Base-by-base conservation (phyloP, 192 early-diverging fungal genomes). In the Pilobolus umbonatus region DNA sequence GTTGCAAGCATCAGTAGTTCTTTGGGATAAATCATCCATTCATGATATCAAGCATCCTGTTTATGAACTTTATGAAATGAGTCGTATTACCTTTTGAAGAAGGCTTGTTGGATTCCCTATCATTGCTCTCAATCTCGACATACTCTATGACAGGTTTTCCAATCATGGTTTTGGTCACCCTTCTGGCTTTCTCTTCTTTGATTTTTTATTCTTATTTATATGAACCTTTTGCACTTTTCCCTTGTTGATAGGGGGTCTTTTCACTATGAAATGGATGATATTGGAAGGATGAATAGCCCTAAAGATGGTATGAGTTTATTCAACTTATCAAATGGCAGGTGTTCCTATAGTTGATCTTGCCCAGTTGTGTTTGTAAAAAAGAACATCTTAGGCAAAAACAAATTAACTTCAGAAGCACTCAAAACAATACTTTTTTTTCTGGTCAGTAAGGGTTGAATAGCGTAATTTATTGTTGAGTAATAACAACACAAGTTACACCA, bases 31-130 rank as follows among this genome's bases (percentile, higher is more conserved):
- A 43, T 6, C 30, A 12, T 44, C 54, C 44, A 54, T 54, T 22
- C 32, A 54, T 34, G n/a, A 31, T 54, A 22, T 54, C 19, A 22
- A 54, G 34, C 12, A 53, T 15, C 19, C 38, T 35, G 34, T 53
- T 53, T 19, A 53, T 53, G 34, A 53, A 53, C 51, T 53, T 53
- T 38, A 53, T 36, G 34, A 53, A 53, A 53, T 38, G 51, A 36
- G 51, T 19, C 10, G 48, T 50, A 50, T 26, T 50, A 31, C 48
- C 29, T 31, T 50, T 50, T 31, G 48, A 53, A 7, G 5, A 19
- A 10, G 51, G 2, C 24, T 34, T 53, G 21, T 53, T 53, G 34
- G 19, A 17, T 38, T 53, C 51, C 15, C 26, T 30, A 36, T 34
- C 34, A 53, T 11, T 53, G 32, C 24, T 5, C 21, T 53, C 51